A percentile compares a stretch with the other conserved stretches of the same genome.
Evolutionary conservation across 176 grass and related monocot genomes (phyloP).

Genomic region (Avena eriantha): DNA sequence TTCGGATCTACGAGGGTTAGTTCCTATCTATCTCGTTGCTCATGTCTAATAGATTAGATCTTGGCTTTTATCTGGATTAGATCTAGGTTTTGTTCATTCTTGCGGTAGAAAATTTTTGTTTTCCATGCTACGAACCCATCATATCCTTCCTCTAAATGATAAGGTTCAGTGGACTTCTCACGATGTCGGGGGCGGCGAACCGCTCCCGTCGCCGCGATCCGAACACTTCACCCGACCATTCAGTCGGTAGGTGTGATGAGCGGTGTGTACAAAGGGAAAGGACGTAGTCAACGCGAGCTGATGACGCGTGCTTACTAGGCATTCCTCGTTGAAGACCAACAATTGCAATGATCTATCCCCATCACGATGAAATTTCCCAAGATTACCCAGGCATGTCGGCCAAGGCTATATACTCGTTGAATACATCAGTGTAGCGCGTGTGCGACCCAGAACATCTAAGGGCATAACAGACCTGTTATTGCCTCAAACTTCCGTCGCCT

Average conservation of each 20-base stretch:
- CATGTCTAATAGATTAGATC: too few relatives aligned
- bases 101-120: too few relatives aligned
- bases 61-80: too few relatives aligned
- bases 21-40: too few relatives aligned
- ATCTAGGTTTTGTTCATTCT: too few relatives aligned
- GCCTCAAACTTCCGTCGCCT: conserved; percentile 75
- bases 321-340: conserved; percentile 78
- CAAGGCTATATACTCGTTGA: conserved; percentile 43
- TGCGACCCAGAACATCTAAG: conserved; percentile 78
- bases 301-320: conserved; percentile 62
- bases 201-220: background rate
- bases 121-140: too few relatives aligned
- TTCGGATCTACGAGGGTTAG: too few relatives aligned
- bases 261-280: background rate
- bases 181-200: background rate
- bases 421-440: conserved; percentile 60
- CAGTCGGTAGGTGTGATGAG: background rate
- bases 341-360: conserved; percentile 79
- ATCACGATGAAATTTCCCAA: conserved; percentile 66
- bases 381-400: conserved; percentile 35
- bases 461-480: conserved; percentile 77
- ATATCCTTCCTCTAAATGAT: conserved; percentile 70
- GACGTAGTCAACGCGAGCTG: background rate
- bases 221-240: conserved; percentile 27
- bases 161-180: conserved; percentile 40